Percentiles rank a stretch among this genome's conserved stretches.
Evolutionary conservation across 495 filamentous ascomycete species (phyloP).

Genomic region (Articulospora tetracladia): DNA sequence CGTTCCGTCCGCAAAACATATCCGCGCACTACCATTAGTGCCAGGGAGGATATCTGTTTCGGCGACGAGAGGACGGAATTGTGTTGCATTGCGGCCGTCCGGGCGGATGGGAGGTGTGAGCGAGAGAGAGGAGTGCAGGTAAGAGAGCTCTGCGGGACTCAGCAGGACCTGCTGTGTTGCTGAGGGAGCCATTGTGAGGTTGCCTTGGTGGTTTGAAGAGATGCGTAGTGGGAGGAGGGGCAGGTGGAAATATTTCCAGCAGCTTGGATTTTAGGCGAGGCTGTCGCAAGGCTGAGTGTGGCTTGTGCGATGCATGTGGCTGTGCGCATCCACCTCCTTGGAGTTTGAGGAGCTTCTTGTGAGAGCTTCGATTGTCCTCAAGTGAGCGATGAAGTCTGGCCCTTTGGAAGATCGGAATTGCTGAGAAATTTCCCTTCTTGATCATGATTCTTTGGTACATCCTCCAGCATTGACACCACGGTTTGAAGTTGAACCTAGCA

Average conservation of each 20-base stretch:
- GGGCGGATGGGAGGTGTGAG: constrained; percentile 80
- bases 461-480: too few relatives aligned
- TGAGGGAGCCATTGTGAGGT: constrained; percentile 22
- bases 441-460: too few relatives aligned
- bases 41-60: constrained; percentile 86
- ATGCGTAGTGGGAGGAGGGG: neutral
- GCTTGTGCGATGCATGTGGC: neutral
- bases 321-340: neutral
- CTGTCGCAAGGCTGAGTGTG: neutral
- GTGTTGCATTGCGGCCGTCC: constrained; percentile 74
- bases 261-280: neutral
- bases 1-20: constrained; percentile 92
- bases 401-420: too few relatives aligned
- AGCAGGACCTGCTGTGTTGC: constrained; percentile 54
- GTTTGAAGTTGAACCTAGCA: too few relatives aligned
- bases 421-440: too few relatives aligned
- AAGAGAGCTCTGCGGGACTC: constrained; percentile 93
- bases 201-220: neutral
- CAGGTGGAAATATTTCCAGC: neutral
- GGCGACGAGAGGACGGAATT: constrained; percentile 87
- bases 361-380: too few relatives aligned
- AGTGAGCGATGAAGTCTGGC: too few relatives aligned
- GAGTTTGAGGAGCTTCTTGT: too few relatives aligned
- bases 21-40: constrained; percentile 85
- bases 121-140: constrained; percentile 84